A percentile compares a stretch with the other conserved stretches of the same genome.
Evolutionary conservation across 352 stramenopile species (phyloP).

Genomic region (Globisporangium abappressorium): DNA sequence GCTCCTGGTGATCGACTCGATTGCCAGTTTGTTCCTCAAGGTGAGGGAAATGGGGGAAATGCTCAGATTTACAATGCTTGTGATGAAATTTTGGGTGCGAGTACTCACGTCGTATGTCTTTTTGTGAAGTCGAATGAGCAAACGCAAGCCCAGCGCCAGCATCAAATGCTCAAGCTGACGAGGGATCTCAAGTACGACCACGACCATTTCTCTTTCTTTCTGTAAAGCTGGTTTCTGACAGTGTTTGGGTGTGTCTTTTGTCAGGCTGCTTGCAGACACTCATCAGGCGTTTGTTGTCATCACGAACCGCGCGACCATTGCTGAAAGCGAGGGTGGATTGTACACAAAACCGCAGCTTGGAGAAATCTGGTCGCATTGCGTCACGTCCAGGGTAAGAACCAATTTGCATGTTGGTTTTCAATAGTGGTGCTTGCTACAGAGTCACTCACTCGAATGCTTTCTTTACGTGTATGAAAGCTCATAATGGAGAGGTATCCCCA

Average conservation of each 20-base stretch:
- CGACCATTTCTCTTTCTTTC: neutral
- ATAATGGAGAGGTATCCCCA: slow-evolving; percentile 56
- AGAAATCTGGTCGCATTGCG: slow-evolving; percentile 67
- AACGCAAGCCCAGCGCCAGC: slow-evolving; percentile 37
- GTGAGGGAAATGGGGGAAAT: slow-evolving; percentile 16
- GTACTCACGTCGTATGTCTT: neutral
- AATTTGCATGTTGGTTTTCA: neutral
- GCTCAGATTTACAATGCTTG: neutral
- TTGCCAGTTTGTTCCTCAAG: slow-evolving; percentile 59
- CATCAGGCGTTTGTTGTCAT: slow-evolving; percentile 62
- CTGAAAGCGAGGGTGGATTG: slow-evolving; percentile 31
- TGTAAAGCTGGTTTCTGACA: neutral
- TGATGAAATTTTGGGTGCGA: neutral
- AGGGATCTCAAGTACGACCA: slow-evolving; percentile 53
- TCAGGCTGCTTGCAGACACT: slow-evolving; percentile 59
- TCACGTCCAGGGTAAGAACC: slow-evolving; percentile 48
- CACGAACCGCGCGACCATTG: slow-evolving; percentile 61
- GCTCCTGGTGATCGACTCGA: slow-evolving; percentile 74
- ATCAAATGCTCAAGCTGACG: slow-evolving; percentile 46
- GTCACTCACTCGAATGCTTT: slow-evolving; percentile 2
- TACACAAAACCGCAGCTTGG: slow-evolving; percentile 66
- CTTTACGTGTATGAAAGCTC: slow-evolving; percentile 29
- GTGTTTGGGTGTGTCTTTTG: neutral
- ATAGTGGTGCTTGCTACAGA: neutral
- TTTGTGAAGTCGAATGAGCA: slow-evolving; percentile 30